Base-by-base conservation (phyloP, 2,329 filamentous ascomycete genomes). In the Aureobasidium sp. region DNA sequence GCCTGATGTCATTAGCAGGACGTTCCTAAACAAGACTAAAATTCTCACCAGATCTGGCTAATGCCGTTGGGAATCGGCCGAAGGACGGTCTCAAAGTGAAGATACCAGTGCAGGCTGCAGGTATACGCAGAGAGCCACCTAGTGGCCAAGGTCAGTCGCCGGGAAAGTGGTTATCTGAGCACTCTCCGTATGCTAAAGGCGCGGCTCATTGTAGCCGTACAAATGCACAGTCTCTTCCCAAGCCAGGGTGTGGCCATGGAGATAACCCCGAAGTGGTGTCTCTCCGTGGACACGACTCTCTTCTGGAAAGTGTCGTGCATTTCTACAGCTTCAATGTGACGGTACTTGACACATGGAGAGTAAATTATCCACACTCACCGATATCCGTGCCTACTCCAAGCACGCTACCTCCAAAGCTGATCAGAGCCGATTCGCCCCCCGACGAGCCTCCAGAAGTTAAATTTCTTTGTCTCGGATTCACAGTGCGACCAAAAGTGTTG, bases 361-460 rank as follows among this genome's bases (percentile, higher is more conserved):
- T 13, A 15, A 15, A n/a, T 36, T 18, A 16, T 43, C 16, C 4
- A 50, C 5, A 58, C 53, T 47, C 31, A 65, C 63, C 54, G 63
- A 92, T 91, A 68, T 92, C 90, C 0, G 89, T 89, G 1, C 89
- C 90, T 0, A 91, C 80, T 13, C 91, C 91, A 1, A 91, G 68
- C 1, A 85, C 82, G 67, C 85, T 88, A 20, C 90, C 91, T 13
- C 78, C 77, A 66, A 92, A 84, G 0, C 81, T 79, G 42, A 93
- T 83, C 3, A 93, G 80, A 0, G 90, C 90, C 8, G 85, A 85
- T 73, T 93, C 91, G 51, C 91, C 91, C 3, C 91, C 91, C 0
- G 88, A 90, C 43, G 86, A 89, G 13, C 91, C 91, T 15, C 91
- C 91, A 27, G 85, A 85, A 0, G 89, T 91, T 4, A 88, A 79